Evolutionary conservation across 2,329 filamentous ascomycete species (phyloP).

Genomic region (Hypoxylon rubiginosum): DNA sequence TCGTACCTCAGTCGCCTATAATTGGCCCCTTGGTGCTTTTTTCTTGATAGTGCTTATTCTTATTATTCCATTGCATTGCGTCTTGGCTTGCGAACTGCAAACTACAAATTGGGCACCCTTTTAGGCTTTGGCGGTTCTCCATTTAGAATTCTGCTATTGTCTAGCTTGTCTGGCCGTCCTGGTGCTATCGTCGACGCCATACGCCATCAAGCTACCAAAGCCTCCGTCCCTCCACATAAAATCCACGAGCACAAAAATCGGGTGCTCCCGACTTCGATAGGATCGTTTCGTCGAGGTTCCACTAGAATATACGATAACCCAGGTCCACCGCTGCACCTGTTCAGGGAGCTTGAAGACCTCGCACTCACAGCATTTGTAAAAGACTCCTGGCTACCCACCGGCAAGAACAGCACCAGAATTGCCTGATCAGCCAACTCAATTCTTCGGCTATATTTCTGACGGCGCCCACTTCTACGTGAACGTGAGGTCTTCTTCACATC

Average conservation of each 20-base stretch:
- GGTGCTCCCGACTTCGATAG: constrained; percentile 28
- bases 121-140: constrained; percentile 30
- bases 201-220: constrained; percentile 12
- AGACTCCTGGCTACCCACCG: constrained; percentile 12
- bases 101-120: neutral
- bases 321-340: constrained; percentile 20
- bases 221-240: constrained; percentile 11
- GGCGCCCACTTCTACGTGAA: constrained; percentile 22
- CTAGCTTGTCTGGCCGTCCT: constrained; percentile 1
- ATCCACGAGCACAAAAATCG: constrained; percentile 34
- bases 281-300: constrained; percentile 23
- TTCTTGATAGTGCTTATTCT: constrained; percentile 23
- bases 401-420: constrained; percentile 2
- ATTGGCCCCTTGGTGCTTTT: constrained; percentile 7
- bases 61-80: constrained; percentile 1
- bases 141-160: constrained; percentile 19
- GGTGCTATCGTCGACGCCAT: constrained; percentile 16
- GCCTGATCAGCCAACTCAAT: constrained; percentile 35
- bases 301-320: constrained; percentile 21
- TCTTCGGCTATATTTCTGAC: constrained; percentile 37
- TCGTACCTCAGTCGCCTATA: constrained; percentile 14
- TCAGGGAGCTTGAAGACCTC: constrained; percentile 9
- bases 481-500: constrained; percentile 24
- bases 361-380: constrained; percentile 4
- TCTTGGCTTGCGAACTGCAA: constrained; percentile 4